Base-by-base conservation (phyloP, 2,329 filamentous ascomycete species). In the Rhytidhysteron rufulum region DNA sequence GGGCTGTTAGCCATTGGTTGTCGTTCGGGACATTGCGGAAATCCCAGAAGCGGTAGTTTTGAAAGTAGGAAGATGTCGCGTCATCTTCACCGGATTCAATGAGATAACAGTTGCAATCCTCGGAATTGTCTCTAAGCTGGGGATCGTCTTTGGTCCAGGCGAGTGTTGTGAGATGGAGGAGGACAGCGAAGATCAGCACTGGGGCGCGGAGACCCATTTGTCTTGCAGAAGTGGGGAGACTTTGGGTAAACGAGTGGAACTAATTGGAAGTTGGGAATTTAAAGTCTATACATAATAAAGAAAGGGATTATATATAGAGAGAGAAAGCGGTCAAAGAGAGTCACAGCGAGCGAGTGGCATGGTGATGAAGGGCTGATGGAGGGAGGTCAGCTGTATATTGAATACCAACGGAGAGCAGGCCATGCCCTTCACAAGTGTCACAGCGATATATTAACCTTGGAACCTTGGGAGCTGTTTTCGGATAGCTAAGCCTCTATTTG, bases 31-130 rank as follows among this genome's bases (percentile, higher is more conserved):
- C 58, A 29, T 65, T 58, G 19, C 73, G 70, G 47, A 76, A 76
- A 54, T 76, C 73, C 60, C 67, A 75, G 53, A 77, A 70, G 37
- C 66, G 68, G 60, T 76, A 70, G 54, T 75, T 66, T 34, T 71
- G 65, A 49, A 77, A 77, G 55, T 72, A 74, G 5, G 64, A 59
- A 15, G 67, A 66, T 1, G 51, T 51, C 9, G 53, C 40, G 7
- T 55, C 53, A 3, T 67, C 49, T 4, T 63, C 63, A 2, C 67
- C 63, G 0, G 71, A 69, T 2, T 67, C 64, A 20, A 74, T 63
- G 7, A 69, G 60, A 44, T 73, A 76, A 57, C 73, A 75, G 39
- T 70, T 66, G 47, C 73, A 75, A 32, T 67, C 54, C 22, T 49
- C 39, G 2, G 45, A 57, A 43, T 62, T 63, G 43, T 66, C 61